Evolutionary conservation across 805 yeast genomes (phyloP).

Genomic region (Candida verbasci): DNA sequence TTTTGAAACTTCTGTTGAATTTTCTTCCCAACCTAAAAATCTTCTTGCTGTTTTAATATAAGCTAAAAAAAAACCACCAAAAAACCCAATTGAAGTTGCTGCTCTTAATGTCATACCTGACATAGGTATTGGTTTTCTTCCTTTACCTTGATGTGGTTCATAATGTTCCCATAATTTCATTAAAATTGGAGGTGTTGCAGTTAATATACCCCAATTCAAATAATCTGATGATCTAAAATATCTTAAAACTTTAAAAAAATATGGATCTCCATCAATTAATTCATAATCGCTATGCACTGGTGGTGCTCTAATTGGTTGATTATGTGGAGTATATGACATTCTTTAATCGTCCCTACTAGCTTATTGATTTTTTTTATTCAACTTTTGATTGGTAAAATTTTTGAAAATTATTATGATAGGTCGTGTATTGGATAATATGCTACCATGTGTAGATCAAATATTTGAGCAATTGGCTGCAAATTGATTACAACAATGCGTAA

Average conservation of each 20-base stretch:
- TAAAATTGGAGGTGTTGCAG: constrained; percentile 41
- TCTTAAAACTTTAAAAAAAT: constrained; percentile 63
- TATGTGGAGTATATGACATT: constrained; percentile 37
- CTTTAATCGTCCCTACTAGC: background rate
- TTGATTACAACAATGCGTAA: too few species aligned
- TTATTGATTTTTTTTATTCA: constrained; percentile 15
- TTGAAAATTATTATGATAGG: background rate
- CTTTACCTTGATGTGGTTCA: constrained; percentile 39
- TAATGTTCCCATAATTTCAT: constrained; percentile 40
- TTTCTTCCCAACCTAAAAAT: constrained; percentile 76
- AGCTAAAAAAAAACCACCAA: constrained; percentile 72
- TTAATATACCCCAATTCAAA: constrained; percentile 39
- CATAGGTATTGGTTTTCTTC: constrained; percentile 45
- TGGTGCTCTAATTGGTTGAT: constrained; percentile 39
- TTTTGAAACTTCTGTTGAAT: constrained; percentile 60
- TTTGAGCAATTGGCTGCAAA: too few species aligned
- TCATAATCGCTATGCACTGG: constrained; percentile 38
- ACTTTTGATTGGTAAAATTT: constrained; percentile 32
- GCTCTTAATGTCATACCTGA: constrained; percentile 55
- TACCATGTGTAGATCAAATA: constrained; percentile 1
- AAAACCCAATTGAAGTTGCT: constrained; percentile 56
- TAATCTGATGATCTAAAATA: constrained; percentile 71
- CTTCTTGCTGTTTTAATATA: constrained; percentile 65
- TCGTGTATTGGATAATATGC: background rate
- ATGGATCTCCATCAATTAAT: constrained; percentile 75